Conservation (phyloP, 495 filamentous ascomycete genomes). For the Bryoglossum gracile region DNA sequence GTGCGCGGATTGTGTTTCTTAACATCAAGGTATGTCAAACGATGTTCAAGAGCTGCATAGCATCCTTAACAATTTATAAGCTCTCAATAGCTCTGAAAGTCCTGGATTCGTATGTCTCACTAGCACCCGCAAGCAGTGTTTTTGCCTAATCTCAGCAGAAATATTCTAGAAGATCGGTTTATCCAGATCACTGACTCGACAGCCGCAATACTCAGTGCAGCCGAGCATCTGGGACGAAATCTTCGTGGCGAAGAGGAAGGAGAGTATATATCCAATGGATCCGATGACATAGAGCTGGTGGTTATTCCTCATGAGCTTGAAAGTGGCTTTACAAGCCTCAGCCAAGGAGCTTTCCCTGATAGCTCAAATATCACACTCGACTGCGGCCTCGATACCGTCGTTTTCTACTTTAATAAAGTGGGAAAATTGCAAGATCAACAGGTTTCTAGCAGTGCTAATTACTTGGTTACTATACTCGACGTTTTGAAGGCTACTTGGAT, state of each 20-base stretch:
- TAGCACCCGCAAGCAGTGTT: not conserved
- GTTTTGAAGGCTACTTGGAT: constrained; percentile 2
- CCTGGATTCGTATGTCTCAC: not conserved
- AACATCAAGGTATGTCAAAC: constrained; percentile 2
- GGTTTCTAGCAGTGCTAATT: not conserved
- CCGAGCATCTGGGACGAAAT: not conserved
- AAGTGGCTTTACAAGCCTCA: not conserved
- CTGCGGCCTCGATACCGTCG: not conserved
- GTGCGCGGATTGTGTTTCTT: not conserved
- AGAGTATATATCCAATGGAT: not conserved
- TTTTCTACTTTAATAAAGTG: not conserved
- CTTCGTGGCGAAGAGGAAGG: constrained; percentile 1
- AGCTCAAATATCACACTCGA: not conserved
- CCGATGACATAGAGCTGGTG: not conserved
- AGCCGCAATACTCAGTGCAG: not conserved
- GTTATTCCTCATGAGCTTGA: not conserved
- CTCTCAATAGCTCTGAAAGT: not conserved
- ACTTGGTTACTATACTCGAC: not conserved
- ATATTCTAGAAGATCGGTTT: not conserved
- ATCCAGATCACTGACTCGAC: not conserved
- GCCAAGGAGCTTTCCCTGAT: not conserved
- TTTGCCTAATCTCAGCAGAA: not conserved
- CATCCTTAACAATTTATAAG: too few species aligned
- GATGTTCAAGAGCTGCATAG: too few species aligned
- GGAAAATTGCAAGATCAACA: not conserved